Percentiles rank a stretch among this genome's conserved stretches.
phyloP scores from a whole-genome alignment of 257 asterid species.

The Fraxinus quadrangulata region DNA sequence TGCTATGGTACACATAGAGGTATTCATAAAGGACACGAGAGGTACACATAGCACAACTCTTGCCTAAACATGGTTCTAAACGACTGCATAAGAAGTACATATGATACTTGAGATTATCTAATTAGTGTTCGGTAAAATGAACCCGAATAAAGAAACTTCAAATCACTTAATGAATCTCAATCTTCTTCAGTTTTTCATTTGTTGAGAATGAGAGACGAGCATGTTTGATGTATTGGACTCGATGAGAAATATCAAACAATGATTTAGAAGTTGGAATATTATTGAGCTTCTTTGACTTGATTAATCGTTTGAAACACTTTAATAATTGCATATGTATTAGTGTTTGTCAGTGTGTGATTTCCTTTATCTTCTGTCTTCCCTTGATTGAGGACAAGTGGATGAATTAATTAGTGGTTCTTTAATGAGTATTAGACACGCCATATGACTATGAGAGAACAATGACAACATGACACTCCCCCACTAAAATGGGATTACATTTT shows the following conservation, averaged over 20 bases:
- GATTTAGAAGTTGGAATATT: background rate
- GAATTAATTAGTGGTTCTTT: background rate
- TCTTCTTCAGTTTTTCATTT: background rate
- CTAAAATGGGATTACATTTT: background rate
- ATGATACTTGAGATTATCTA: no score
- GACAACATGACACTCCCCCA: background rate
- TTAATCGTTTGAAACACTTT: background rate
- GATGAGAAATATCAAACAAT: background rate
- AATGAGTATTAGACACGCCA: background rate
- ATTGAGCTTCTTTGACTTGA: slow-evolving; percentile 7
- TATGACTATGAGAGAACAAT: background rate
- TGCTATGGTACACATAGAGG: no score
- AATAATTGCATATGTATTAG: background rate
- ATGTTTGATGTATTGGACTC: no score
- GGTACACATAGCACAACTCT: background rate
- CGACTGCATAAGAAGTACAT: background rate
- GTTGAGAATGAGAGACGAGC: no score
- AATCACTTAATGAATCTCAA: background rate
- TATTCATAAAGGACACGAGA: no score
- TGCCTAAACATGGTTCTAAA: background rate
- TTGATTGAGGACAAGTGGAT: background rate
- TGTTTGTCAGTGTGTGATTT: background rate
- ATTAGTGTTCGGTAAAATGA: no score
- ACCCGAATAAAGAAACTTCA: background rate
- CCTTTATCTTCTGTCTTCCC: background rate